Conservation (phyloP, 495 filamentous ascomycete species). For the Clohesyomyces aquaticus region DNA sequence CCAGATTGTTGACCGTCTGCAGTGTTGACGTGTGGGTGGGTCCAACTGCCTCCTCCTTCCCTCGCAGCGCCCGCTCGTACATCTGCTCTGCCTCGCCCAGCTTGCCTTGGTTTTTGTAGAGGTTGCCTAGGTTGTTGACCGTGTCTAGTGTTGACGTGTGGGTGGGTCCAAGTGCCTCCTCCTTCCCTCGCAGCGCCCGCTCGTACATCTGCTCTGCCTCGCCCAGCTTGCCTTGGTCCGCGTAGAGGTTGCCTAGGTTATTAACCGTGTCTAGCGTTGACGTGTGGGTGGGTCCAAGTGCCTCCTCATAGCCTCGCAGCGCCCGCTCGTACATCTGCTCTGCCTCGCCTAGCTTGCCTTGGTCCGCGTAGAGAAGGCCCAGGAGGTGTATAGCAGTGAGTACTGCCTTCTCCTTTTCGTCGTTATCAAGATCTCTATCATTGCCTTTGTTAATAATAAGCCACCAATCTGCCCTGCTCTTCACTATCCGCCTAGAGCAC, state of each 20-base stretch:
- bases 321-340: slow-evolving; percentile 22
- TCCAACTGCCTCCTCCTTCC: not conserved
- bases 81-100: not conserved
- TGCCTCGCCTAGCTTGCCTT: slow-evolving; percentile 22
- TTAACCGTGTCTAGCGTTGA: not conserved
- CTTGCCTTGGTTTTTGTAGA: not conserved
- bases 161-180: not conserved
- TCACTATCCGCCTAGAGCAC: slow-evolving; percentile 17
- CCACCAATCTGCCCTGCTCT: not conserved
- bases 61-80: not conserved
- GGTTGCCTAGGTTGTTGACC: not conserved
- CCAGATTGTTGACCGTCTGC: slow-evolving; percentile 1
- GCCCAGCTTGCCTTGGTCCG: not conserved
- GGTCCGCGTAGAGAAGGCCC: slow-evolving; percentile 20
- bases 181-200: not conserved
- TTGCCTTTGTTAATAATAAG: not conserved
- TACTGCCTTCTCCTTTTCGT: slow-evolving; percentile 4
- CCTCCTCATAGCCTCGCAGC: not conserved
- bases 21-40: not conserved
- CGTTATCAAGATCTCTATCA: not conserved
- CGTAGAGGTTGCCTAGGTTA: not conserved
- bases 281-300: not conserved
- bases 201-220: not conserved
- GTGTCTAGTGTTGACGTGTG: not conserved
- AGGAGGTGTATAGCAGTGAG: slow-evolving; percentile 4